Conservation (phyloP, 495 filamentous ascomycete species). For the Xylaria nigripes region DNA sequence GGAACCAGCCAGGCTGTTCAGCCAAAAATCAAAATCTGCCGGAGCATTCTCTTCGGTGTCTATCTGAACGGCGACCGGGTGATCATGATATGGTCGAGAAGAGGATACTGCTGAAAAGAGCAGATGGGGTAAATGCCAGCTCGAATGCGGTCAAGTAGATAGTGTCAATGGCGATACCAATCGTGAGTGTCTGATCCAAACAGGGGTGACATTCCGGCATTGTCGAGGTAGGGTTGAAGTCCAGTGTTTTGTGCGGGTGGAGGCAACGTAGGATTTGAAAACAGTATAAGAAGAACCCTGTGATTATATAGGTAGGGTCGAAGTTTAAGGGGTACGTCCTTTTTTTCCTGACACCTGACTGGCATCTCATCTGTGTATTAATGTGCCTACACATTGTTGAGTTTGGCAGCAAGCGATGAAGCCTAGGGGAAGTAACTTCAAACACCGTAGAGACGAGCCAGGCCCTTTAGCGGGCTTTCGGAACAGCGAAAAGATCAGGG, state of each 20-base stretch:
- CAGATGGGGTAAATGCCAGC: not conserved
- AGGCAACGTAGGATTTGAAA: not conserved
- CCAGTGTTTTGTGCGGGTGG: not conserved
- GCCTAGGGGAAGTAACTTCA: not conserved
- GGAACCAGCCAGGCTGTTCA: not conserved
- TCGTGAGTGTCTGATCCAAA: not conserved
- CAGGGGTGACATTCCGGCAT: not conserved
- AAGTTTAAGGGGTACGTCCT: conserved; percentile 1
- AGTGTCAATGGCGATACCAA: not conserved
- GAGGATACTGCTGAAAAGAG: not conserved
- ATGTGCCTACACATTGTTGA: not conserved
- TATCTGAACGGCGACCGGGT: conserved; percentile 1
- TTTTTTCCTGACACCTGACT: not conserved
- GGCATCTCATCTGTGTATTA: not conserved
- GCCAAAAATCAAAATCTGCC: not conserved
- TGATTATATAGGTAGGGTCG: conserved; percentile 7
- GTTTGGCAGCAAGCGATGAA: not conserved
- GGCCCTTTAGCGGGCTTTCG: conserved; percentile 20
- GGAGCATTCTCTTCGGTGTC: not conserved
- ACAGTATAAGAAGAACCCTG: not conserved
- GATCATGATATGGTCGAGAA: not conserved
- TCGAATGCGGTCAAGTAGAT: not conserved
- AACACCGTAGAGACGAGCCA: not conserved
- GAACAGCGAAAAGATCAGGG: conserved; percentile 34
- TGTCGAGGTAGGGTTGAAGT: not conserved